Percentiles rank a stretch among this genome's conserved stretches.
These are phyloP conservation scores for Talaromyces sp. DNA, from an alignment of 2,329 filamentous ascomycete genomes.

Conservation along the genomic window DNA sequence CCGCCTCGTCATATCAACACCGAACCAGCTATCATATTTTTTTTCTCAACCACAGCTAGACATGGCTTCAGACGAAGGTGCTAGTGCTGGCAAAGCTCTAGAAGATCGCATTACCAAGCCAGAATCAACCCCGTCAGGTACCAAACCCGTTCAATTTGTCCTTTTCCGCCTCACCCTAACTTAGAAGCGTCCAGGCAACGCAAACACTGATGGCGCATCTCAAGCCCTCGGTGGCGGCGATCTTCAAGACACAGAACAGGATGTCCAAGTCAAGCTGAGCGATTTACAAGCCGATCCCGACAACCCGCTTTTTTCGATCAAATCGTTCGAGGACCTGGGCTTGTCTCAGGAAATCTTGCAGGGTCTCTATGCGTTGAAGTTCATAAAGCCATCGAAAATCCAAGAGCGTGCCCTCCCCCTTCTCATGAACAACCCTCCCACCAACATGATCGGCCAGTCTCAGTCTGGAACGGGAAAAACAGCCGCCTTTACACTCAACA, in stretches of 20 bases:
- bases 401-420: slow-evolving; percentile 92
- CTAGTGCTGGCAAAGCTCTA: slow-evolving; percentile 37
- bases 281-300: slow-evolving; percentile 82
- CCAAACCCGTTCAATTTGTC: slow-evolving; percentile 19
- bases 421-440: slow-evolving; percentile 78
- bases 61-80: slow-evolving; percentile 36
- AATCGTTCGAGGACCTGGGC: slow-evolving; percentile 77
- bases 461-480: slow-evolving; percentile 99
- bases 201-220: slow-evolving; percentile 35
- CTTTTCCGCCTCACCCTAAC: slow-evolving; percentile 8
- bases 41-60: slow-evolving; percentile 30
- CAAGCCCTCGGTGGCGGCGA: slow-evolving; percentile 42
- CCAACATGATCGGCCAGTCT: slow-evolving; percentile 97
- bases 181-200: slow-evolving; percentile 11
- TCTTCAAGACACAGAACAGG: slow-evolving; percentile 69
- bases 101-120: slow-evolving; percentile 47
- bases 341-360: slow-evolving; percentile 69
- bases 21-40: background rate
- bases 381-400: slow-evolving; percentile 94
- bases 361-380: slow-evolving; percentile 75
- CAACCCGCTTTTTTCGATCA: slow-evolving; percentile 81
- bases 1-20: slow-evolving; percentile 5
- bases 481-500: slow-evolving; percentile 89
- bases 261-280: slow-evolving; percentile 88
- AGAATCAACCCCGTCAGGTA: slow-evolving; percentile 29